Conservation (phyloP, 306 rosid species). For the Hylodesmum podocarpum region DNA sequence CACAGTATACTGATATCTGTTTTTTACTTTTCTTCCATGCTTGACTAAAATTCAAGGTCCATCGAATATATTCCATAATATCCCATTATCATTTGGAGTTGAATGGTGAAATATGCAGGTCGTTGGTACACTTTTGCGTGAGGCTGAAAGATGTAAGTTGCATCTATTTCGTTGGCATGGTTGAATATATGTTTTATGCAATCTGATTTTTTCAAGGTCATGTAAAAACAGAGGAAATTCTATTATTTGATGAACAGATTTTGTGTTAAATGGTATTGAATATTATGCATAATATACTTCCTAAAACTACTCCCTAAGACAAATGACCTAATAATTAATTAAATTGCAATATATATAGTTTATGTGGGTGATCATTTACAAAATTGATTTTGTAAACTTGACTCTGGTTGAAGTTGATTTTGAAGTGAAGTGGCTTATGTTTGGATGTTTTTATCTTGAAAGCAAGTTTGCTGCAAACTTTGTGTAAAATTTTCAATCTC, state of each 20-base stretch:
- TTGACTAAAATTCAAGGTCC: conserved; percentile 50
- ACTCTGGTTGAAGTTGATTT: not conserved
- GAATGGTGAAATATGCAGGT: conserved; percentile 63
- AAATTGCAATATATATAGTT: not conserved
- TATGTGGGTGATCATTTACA: not conserved
- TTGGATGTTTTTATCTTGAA: not conserved
- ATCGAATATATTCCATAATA: conserved; percentile 59
- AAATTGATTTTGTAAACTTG: not conserved
- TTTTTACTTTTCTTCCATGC: conserved; percentile 29
- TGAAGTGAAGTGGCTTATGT: not conserved
- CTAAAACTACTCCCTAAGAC: not conserved
- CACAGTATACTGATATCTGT: conserved; percentile 11
- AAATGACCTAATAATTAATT: not conserved
- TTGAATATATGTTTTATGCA: conserved; percentile 16
- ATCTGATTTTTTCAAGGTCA: not conserved
- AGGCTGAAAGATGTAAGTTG: conserved; percentile 78
- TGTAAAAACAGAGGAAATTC: not conserved
- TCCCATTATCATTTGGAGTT: conserved; percentile 42
- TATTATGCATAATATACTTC: not conserved
- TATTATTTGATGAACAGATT: not conserved
- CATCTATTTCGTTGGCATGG: conserved; percentile 17
- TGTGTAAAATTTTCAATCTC: not conserved
- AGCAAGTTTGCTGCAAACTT: not conserved
- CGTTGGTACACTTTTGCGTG: conserved; percentile 58
- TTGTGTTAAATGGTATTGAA: not conserved